Conservation (phyloP, 768 basidiomycete genomes). For the Collybia sp. region DNA sequence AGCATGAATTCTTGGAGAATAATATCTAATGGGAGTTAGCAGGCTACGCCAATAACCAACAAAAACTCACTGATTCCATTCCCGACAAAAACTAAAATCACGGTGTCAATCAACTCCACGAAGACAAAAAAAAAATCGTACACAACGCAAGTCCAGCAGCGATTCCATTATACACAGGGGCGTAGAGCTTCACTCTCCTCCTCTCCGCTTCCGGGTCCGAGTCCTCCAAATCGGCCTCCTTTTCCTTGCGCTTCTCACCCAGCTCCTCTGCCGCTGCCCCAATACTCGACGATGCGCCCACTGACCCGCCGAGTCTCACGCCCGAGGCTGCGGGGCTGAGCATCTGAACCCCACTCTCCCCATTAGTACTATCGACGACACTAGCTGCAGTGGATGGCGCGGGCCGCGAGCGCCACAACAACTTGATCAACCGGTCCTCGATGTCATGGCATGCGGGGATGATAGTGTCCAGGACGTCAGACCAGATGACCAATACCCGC, state of each 20-base stretch:
- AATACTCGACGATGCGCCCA: neutral
- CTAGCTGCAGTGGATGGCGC: conserved; percentile 21
- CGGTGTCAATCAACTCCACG: conserved; percentile 26
- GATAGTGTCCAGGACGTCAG: conserved; percentile 73
- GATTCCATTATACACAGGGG: conserved; percentile 65
- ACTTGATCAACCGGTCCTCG: conserved; percentile 73
- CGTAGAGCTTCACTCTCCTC: conserved; percentile 41
- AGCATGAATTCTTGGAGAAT: conserved; percentile 63
- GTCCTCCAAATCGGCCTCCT: conserved; percentile 23
- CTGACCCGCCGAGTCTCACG: conserved; percentile 21
- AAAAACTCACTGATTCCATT: conserved; percentile 47
- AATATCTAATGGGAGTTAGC: conserved; percentile 20
- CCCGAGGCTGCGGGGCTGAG: conserved; percentile 15
- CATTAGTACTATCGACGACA: neutral
- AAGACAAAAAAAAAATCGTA: conserved; percentile 28
- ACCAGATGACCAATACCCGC: conserved; percentile 82
- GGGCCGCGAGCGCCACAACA: conserved; percentile 63
- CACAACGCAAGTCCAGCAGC: conserved; percentile 54
- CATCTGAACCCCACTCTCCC: neutral
- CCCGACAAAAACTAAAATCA: conserved; percentile 53
- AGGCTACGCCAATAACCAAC: neutral
- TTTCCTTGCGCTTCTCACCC: conserved; percentile 5
- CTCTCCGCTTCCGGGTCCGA: conserved; percentile 7
- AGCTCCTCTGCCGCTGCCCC: conserved; percentile 2
- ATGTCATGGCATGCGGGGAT: conserved; percentile 71